These are phyloP conservation scores for Beauveria australis DNA, from an alignment of 2,329 filamentous ascomycete genomes.

Conservation along the genomic window DNA sequence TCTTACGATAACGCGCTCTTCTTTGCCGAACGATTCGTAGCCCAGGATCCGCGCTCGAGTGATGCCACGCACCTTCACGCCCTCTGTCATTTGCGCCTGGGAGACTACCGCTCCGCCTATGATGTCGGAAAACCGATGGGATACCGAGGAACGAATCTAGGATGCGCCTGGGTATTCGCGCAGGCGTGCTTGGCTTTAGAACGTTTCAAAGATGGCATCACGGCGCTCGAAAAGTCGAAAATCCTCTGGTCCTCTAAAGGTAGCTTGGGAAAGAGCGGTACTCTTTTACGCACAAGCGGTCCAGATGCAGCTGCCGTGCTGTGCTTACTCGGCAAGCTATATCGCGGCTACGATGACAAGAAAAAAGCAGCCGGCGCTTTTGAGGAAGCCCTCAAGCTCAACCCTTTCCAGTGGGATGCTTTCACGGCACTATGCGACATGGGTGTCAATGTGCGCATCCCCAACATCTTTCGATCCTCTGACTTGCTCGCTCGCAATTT, in stretches of 20 bases:
- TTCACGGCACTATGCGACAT: slow-evolving; percentile 83
- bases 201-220: slow-evolving; percentile 70
- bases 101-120: slow-evolving; percentile 77
- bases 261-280: slow-evolving; percentile 74
- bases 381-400: slow-evolving; percentile 78
- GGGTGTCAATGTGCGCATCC: slow-evolving; percentile 71
- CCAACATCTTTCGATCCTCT: slow-evolving; percentile 78
- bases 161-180: slow-evolving; percentile 86
- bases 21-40: slow-evolving; percentile 77
- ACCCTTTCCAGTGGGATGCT: slow-evolving; percentile 98
- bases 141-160: slow-evolving; percentile 65
- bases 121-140: slow-evolving; percentile 69
- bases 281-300: slow-evolving; percentile 62
- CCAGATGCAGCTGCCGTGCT: slow-evolving; percentile 71
- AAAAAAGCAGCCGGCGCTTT: slow-evolving; percentile 80
- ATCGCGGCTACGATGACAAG: slow-evolving; percentile 72
- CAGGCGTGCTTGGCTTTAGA: slow-evolving; percentile 78
- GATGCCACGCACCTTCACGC: slow-evolving; percentile 80
- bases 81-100: slow-evolving; percentile 74
- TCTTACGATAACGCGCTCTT: slow-evolving; percentile 87
- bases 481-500: slow-evolving; percentile 42
- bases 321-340: slow-evolving; percentile 80
- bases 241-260: slow-evolving; percentile 67
- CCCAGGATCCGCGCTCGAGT: slow-evolving; percentile 70
- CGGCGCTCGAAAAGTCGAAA: slow-evolving; percentile 74